Base-by-base conservation (phyloP, 2,329 filamentous ascomycete genomes). In the Penicillium sp. region DNA sequence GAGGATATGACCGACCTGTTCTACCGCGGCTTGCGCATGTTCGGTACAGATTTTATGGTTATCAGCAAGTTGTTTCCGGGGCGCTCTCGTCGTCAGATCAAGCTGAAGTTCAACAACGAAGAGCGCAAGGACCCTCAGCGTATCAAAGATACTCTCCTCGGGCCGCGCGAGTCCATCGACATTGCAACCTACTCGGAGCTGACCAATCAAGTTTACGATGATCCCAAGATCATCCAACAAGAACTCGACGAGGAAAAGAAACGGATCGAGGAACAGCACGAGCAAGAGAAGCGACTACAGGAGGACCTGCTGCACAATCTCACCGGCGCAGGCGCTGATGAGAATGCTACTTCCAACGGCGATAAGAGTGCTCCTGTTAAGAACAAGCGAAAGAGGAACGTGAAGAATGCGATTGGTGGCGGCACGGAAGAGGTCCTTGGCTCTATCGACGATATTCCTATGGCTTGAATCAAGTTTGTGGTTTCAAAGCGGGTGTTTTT, bases 41-140 rank as follows among this genome's bases (percentile, higher is more conserved):
- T 87, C 66, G 86, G 86, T 37, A 88, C 85, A 0, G 86, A 89
- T 68, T 89, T 89, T 65, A 81, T 82, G 73, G 84, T 87, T 73
- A 86, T 88, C 63, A 83, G 81, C 65, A 83, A 84, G 60, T 79
- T 88, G 75, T 87, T 88, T 63, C 83, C 83, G 0, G 82, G 82
- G 11, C 78, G 81, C 49, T 84, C 82, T 10, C 78, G 86, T n/a
- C 79, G 81, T n/a, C 81, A 85, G 66, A 84, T 89, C 65, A 89
- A 89, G 71, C 71, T 81, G 16, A 88, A 89, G 65, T 89, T 87
- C 73, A 81, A 80, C 31, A 82, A 83, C 39, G 86, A 89, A 71
- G 85, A 88, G 69, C 79, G 82, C 24, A 73, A 80, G 5, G 78
- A 87, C 65, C 81, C 83, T 0, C 74, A 79, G 16, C 73, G 81